A percentile compares a stretch with the other conserved stretches of the same genome.
Conservation (phyloP, 2,329 filamentous ascomycete species). For the Diaporthe citrichinensis region DNA sequence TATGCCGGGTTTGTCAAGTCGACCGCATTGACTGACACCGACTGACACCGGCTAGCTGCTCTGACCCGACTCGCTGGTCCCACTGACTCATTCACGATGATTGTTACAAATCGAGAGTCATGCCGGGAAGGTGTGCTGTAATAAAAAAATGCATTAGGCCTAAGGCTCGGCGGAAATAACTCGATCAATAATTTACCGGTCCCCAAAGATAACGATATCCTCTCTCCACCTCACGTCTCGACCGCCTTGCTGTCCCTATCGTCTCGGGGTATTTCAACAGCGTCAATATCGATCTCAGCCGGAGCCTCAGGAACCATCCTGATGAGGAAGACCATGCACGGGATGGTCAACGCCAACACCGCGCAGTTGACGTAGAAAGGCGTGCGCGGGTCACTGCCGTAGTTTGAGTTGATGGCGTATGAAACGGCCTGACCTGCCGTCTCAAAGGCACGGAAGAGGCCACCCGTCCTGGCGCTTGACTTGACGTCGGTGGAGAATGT, state of each 20-base stretch:
- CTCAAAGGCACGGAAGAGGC: constrained; percentile 49
- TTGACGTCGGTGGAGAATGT: constrained; percentile 53
- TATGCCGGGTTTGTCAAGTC: not conserved
- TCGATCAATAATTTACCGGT: not conserved
- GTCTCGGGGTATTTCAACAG: constrained; percentile 16
- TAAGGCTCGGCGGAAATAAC: constrained; percentile 19
- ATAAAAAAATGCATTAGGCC: constrained; percentile 28
- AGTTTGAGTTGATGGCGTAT: constrained; percentile 49
- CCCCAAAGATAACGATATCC: not conserved
- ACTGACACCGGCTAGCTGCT: constrained; percentile 14
- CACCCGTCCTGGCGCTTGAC: constrained; percentile 48
- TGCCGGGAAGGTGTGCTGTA: constrained; percentile 14
- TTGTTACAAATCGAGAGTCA: constrained; percentile 21
- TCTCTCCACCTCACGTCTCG: not conserved
- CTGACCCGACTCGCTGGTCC: constrained; percentile 1
- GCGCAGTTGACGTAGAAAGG: constrained; percentile 40
- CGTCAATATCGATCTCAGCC: constrained; percentile 38
- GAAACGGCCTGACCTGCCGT: constrained; percentile 50
- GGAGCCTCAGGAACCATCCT: constrained; percentile 37
- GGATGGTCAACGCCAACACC: constrained; percentile 35
- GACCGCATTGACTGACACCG: not conserved
- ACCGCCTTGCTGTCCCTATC: constrained; percentile 28
- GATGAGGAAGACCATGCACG: constrained; percentile 39
- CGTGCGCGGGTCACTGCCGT: constrained; percentile 34
- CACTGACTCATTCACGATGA: constrained; percentile 28